These are phyloP conservation scores for Diaporthe sp. DNA, from an alignment of 2,329 filamentous ascomycete species.

Conservation along the genomic window DNA sequence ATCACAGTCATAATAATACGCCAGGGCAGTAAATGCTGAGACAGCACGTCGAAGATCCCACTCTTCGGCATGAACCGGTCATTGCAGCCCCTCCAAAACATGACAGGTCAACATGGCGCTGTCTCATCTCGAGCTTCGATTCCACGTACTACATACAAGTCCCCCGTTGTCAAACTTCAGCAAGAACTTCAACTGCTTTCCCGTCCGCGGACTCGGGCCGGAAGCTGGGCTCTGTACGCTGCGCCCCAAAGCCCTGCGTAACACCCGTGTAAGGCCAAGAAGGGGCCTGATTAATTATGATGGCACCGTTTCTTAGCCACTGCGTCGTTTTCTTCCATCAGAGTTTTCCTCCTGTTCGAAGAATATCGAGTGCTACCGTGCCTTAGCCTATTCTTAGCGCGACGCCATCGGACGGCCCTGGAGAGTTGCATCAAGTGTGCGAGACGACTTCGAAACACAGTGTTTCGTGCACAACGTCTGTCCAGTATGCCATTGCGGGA, in stretches of 20 bases:
- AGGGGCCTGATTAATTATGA: slow-evolving; percentile 13
- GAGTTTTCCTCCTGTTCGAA: background rate
- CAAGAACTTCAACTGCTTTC: background rate
- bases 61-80: slow-evolving; percentile 20
- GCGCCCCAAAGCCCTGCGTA: slow-evolving; percentile 28
- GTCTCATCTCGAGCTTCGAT: background rate
- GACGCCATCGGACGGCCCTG: background rate
- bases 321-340: background rate
- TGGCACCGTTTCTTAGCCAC: slow-evolving; percentile 1
- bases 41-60: slow-evolving; percentile 1
- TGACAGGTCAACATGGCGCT: background rate
- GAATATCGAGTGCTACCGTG: background rate
- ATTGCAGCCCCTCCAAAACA: background rate
- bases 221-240: slow-evolving; percentile 11
- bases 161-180: background rate
- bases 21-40: slow-evolving; percentile 8
- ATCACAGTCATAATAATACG: slow-evolving; percentile 5
- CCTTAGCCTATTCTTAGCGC: slow-evolving; percentile 19
- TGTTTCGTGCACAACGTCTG: slow-evolving; percentile 5
- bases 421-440: background rate
- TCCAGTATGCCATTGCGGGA: background rate
- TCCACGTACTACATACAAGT: background rate
- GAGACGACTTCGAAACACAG: slow-evolving; percentile 22
- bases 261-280: background rate
- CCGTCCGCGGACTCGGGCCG: slow-evolving; percentile 9